These are phyloP conservation scores for Aspergillus fumigatus DNA, from an alignment of 2,329 filamentous ascomycete genomes.

Conservation along the genomic window DNA sequence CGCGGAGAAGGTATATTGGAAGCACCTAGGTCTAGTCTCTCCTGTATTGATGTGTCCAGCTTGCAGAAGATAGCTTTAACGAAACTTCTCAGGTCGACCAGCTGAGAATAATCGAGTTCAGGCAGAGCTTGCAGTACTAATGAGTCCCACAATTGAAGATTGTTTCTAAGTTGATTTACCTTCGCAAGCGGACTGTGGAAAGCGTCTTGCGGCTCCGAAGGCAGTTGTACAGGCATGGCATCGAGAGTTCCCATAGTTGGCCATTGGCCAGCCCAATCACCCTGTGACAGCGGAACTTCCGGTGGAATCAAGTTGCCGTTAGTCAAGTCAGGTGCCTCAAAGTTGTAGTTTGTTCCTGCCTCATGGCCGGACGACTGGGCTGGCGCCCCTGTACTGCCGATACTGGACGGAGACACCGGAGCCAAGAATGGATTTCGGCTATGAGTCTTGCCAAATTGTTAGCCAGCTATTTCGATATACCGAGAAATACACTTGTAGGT, in stretches of 20 bases:
- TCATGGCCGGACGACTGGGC: not conserved
- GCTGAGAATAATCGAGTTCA: not conserved
- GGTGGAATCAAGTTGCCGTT: not conserved
- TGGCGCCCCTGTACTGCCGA: not conserved
- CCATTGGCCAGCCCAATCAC: not conserved
- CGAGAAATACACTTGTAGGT: not conserved
- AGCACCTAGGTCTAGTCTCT: not conserved
- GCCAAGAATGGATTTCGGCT: not conserved
- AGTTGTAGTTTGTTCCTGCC: not conserved
- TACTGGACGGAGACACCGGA: not conserved
- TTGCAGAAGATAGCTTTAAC: not conserved
- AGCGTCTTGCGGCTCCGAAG: not conserved
- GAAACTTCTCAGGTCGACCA: not conserved
- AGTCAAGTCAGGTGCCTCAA: not conserved
- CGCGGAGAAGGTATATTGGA: not conserved
- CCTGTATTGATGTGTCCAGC: conserved; percentile 3
- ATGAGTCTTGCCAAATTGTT: not conserved
- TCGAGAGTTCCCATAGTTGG: not conserved
- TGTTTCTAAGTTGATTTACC: not conserved
- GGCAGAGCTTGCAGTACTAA: not conserved
- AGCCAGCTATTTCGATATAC: not conserved
- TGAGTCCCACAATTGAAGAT: not conserved
- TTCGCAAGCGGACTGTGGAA: not conserved
- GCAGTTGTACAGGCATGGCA: not conserved
- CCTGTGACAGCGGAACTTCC: not conserved